Base-by-base conservation (phyloP, 805 yeast genomes). In the Saturnispora gosingensis region DNA sequence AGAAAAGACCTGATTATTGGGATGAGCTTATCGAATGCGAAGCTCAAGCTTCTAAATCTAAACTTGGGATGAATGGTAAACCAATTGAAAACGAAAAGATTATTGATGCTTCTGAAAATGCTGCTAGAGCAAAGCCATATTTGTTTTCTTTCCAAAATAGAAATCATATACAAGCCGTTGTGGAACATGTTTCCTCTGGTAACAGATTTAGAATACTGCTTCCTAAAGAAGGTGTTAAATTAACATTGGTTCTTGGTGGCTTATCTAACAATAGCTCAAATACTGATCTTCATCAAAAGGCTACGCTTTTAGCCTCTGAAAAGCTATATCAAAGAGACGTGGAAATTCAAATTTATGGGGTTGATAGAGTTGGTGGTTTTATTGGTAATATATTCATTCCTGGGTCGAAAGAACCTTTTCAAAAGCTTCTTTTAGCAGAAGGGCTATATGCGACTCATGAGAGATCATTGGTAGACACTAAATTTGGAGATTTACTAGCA, bases 301-400 rank as follows among this genome's bases (percentile, higher is more conserved):
- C 87, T 2, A 61, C 79, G 28, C 76, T 72, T 38, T 81, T 70
- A 61, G 74, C 81, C 54, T 72, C 71, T 59, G 75, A 73, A 54
- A 76, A 76, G 54, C 73, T 77, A 48, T 71, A 80, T 64, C 96
- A 88, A 69, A 77, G 88, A 62, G 87, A 82, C 55, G 86, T 88
- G 43, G 81, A 77, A 56, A 70, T 88, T 56, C 83, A 83, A 50
- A 76, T 88, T 20, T 78, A 78, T 57, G 82, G 78, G 52, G 77
- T 78, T 49, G 96, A 88, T 64, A 85, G 81, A 61, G 72, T 82
- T 51, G 96, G 96, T 53, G 87, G 85, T 0, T 88, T 88, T 61
- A 79, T 86, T 61, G 93, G 95, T 45, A 79, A 81, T 60, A 59
- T 86, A 48, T 84, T 70, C 61, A 60, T 79, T 10, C 76, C 75